phyloP scores from a whole-genome alignment of 1,284 basidiomycete species.

The Cryptococcus neoformans region DNA sequence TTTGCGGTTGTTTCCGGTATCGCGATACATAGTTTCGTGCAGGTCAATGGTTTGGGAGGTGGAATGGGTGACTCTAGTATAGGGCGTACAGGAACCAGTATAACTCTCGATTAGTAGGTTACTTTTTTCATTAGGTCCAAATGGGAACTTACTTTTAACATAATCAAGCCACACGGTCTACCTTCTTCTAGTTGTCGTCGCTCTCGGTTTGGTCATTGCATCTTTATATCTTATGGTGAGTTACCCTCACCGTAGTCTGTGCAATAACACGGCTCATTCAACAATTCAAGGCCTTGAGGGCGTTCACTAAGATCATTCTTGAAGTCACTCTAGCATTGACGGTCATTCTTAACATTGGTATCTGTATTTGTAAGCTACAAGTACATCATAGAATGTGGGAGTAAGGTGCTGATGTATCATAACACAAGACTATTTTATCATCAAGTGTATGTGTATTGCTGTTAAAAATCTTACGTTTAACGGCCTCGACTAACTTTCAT shows the following conservation, averaged over 20 bases:
- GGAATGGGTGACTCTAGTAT: slow-evolving; percentile 28
- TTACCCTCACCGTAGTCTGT: slow-evolving; percentile 18
- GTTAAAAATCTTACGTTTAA: neutral
- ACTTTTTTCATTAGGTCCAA: too few species aligned
- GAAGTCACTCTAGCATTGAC: slow-evolving; percentile 72
- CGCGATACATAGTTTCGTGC: slow-evolving; percentile 61
- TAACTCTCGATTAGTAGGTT: slow-evolving; percentile 33
- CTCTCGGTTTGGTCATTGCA: slow-evolving; percentile 58
- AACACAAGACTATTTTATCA: slow-evolving; percentile 65
- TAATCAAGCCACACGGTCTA: slow-evolving; percentile 55
- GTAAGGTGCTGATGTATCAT: neutral
- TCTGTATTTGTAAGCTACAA: slow-evolving; percentile 42
- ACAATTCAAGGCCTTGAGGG: slow-evolving; percentile 56
- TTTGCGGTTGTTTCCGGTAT: slow-evolving; percentile 66
- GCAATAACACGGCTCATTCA: neutral
- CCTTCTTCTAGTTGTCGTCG: slow-evolving; percentile 66
- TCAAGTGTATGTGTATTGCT: slow-evolving; percentile 51
- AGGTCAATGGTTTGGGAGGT: slow-evolving; percentile 58
- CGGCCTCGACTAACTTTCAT: neutral
- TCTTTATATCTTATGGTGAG: slow-evolving; percentile 38
- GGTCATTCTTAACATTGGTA: slow-evolving; percentile 65
- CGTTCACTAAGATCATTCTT: slow-evolving; percentile 75
- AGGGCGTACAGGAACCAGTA: slow-evolving; percentile 33
- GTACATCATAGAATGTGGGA: neutral
- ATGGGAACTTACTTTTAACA: neutral